These are phyloP conservation scores for Ophiostoma pallidulum DNA, from an alignment of 2,329 filamentous ascomycete species.

Conservation along the genomic window DNA sequence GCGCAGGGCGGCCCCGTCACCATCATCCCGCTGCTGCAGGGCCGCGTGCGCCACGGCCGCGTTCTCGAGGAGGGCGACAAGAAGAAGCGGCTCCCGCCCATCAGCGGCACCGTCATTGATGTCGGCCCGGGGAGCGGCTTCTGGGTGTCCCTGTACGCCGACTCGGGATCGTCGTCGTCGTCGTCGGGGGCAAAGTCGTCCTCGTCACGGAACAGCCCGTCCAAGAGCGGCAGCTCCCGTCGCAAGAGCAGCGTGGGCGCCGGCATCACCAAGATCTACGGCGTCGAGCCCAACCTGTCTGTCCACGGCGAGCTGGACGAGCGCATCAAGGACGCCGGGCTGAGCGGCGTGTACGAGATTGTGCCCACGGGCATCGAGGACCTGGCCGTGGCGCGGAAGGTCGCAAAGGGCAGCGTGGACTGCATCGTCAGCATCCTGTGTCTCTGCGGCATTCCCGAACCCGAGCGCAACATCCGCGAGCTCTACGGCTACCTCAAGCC, in stretches of 20 bases:
- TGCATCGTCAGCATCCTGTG: slow-evolving; percentile 53
- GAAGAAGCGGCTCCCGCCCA: slow-evolving; percentile 24
- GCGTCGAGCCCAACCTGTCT: slow-evolving; percentile 52
- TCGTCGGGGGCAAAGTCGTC: background rate
- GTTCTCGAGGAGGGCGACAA: slow-evolving; percentile 22
- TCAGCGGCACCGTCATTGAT: slow-evolving; percentile 48
- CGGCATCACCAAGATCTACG: slow-evolving; percentile 42
- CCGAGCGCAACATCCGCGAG: slow-evolving; percentile 42
- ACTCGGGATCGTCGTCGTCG: slow-evolving; percentile 1
- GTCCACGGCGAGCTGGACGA: slow-evolving; percentile 39
- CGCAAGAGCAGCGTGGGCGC: background rate
- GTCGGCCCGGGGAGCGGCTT: slow-evolving; percentile 53
- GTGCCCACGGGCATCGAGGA: slow-evolving; percentile 54
- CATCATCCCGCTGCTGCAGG: slow-evolving; percentile 47
- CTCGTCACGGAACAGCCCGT: background rate
- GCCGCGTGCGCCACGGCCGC: slow-evolving; percentile 31
- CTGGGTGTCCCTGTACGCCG: slow-evolving; percentile 46
- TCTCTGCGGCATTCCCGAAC: slow-evolving; percentile 55
- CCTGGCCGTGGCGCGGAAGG: slow-evolving; percentile 32
- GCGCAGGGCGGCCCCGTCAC: slow-evolving; percentile 28
- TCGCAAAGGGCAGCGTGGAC: slow-evolving; percentile 44
- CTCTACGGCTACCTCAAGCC: slow-evolving; percentile 50
- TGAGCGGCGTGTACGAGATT: slow-evolving; percentile 50
- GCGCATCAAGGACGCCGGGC: slow-evolving; percentile 40
- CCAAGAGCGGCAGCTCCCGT: background rate